A percentile compares a stretch with the other conserved stretches of the same genome.
Evolutionary conservation across 2,329 filamentous ascomycete genomes (phyloP).

Genomic region (Nemania diffusa): DNA sequence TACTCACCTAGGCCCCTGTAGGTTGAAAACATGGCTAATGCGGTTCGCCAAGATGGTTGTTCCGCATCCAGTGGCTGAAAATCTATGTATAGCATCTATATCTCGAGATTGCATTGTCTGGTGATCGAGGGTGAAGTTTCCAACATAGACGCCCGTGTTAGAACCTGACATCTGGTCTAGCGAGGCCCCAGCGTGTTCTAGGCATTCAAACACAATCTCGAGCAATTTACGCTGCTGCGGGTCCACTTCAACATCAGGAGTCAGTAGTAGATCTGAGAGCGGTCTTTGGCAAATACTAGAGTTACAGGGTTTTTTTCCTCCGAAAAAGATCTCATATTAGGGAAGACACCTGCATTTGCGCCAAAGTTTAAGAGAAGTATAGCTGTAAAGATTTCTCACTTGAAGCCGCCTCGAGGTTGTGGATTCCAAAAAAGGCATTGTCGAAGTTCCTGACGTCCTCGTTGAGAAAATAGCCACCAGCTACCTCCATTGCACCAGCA

Average conservation of each 20-base stretch:
- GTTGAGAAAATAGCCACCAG: slow-evolving; percentile 42
- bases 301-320: too few relatives aligned
- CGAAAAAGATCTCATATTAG: too few relatives aligned
- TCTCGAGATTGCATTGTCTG: slow-evolving; percentile 3
- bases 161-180: slow-evolving; percentile 27
- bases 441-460: slow-evolving; percentile 27
- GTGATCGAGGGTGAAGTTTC: slow-evolving; percentile 8
- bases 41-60: slow-evolving; percentile 13
- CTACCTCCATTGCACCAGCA: slow-evolving; percentile 3
- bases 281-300: too few relatives aligned
- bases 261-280: too few relatives aligned
- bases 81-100: slow-evolving; percentile 9
- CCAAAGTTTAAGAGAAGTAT: too few relatives aligned
- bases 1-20: slow-evolving; percentile 50
- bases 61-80: slow-evolving; percentile 18
- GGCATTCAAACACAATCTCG: slow-evolving; percentile 51
- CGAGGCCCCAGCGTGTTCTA: slow-evolving; percentile 37
- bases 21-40: slow-evolving; percentile 47
- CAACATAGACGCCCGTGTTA: slow-evolving; percentile 37
- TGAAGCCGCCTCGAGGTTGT: slow-evolving; percentile 23
- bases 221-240: slow-evolving; percentile 49
- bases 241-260: slow-evolving; percentile 39
- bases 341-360: too few relatives aligned
- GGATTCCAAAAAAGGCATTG: slow-evolving; percentile 28
- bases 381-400: too few relatives aligned